phyloP scores from a whole-genome alignment of 2,329 filamentous ascomycete genomes.

The Fusarium chuoi region DNA sequence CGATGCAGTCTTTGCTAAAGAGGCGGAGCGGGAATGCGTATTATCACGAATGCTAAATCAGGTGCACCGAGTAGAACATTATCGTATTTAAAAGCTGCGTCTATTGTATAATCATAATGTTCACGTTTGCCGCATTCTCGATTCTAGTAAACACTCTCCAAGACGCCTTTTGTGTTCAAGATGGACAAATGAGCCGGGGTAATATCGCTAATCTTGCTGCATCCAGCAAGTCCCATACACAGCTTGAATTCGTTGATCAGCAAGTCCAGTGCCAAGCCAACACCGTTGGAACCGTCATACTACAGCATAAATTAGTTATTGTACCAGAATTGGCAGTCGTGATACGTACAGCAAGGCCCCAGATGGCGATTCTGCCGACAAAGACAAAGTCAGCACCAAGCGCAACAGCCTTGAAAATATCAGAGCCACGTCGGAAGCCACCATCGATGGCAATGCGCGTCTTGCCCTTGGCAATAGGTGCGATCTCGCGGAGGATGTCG shows the following conservation, averaged over 20 bases:
- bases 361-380: background rate
- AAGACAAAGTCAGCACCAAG: background rate
- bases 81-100: accelerated
- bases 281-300: background rate
- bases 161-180: background rate
- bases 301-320: background rate
- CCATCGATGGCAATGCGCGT: background rate
- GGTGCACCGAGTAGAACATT: accelerated
- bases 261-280: background rate
- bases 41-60: too few relatives aligned
- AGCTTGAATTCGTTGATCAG: background rate
- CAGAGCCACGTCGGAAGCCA: background rate
- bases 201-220: background rate
- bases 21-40: background rate
- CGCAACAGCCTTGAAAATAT: background rate
- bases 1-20: background rate
- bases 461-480: background rate
- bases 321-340: accelerated
- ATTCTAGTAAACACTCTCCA: background rate
- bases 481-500: background rate
- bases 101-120: accelerated
- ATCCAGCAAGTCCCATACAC: background rate
- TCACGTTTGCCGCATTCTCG: background rate
- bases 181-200: background rate
- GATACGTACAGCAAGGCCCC: background rate